These are phyloP conservation scores for Acanthamoeba sp. DNA, from an alignment of 208 protist species.

Conservation along the genomic window DNA sequence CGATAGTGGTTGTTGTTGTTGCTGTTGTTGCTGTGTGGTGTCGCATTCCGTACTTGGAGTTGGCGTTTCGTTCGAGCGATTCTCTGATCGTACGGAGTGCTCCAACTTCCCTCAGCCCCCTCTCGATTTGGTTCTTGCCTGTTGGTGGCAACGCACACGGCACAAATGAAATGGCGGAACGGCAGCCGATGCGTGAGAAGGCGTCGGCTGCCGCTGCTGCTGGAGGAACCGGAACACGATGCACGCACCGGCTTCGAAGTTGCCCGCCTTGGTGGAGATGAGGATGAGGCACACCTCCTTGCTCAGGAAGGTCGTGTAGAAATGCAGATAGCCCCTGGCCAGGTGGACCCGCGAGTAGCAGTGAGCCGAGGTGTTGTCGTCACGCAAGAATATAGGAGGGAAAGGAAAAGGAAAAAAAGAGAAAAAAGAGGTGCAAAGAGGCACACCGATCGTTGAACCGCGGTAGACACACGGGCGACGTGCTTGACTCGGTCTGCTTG, in stretches of 20 bases:
- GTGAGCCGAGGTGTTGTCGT: too few relatives aligned
- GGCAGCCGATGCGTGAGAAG: too few relatives aligned
- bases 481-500: slow-evolving; percentile 79
- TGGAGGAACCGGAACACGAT: too few relatives aligned
- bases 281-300: slow-evolving; percentile 77
- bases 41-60: background rate
- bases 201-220: background rate
- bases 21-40: too few relatives aligned
- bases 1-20: too few relatives aligned
- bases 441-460: slow-evolving; percentile 78
- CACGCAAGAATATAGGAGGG: too few relatives aligned
- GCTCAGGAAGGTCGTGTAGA: slow-evolving; percentile 81
- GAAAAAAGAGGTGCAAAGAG: background rate
- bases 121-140: slow-evolving; percentile 71
- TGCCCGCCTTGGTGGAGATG: slow-evolving; percentile 79
- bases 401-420: too few relatives aligned
- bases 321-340: slow-evolving; percentile 79
- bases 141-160: background rate
- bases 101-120: slow-evolving; percentile 11
- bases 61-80: background rate
- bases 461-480: slow-evolving; percentile 83
- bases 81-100: slow-evolving; percentile 21
- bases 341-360: too few relatives aligned
- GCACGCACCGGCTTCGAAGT: slow-evolving; percentile 38
- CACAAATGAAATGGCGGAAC: too few relatives aligned